phyloP scores from a whole-genome alignment of 169 alveolate species.

The Eimeria acervulina region DNA sequence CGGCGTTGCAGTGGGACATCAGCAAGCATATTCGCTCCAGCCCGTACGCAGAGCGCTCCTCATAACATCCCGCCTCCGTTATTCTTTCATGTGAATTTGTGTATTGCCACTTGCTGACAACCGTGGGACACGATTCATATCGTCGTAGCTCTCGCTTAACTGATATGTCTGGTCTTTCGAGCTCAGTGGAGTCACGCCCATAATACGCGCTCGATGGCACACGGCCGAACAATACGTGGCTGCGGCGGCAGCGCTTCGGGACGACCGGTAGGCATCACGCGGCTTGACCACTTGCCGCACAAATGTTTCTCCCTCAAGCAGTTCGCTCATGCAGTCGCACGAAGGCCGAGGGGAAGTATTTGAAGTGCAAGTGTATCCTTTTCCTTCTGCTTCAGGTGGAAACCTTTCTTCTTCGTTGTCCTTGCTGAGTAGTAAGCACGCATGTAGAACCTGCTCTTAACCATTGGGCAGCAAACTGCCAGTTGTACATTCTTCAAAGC shows the following conservation, averaged over 20 bases:
- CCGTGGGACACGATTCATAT: background rate
- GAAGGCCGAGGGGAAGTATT: background rate
- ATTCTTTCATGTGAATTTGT: background rate
- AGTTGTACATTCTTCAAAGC: background rate
- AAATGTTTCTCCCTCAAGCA: background rate
- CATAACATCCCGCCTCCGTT: background rate
- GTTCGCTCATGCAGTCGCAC: background rate
- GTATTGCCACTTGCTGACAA: background rate
- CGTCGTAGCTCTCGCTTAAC: background rate
- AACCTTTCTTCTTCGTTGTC: constrained; percentile 59
- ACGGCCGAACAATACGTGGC: constrained; percentile 72
- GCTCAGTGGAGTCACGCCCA: constrained; percentile 75
- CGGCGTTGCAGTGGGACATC: constrained; percentile 16
- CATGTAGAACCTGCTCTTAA: background rate
- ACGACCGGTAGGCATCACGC: constrained; percentile 46
- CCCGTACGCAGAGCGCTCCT: constrained; percentile 43
- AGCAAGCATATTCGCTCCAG: constrained; percentile 1
- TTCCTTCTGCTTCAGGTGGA: constrained; percentile 29
- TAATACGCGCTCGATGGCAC: constrained; percentile 81
- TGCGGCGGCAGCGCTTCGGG: constrained; percentile 70
- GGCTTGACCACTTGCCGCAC: background rate
- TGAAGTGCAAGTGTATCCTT: background rate
- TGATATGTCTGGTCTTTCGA: background rate
- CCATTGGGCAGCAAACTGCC: background rate
- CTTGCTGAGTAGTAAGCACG: constrained; percentile 69